Conservation (phyloP, 2,329 filamentous ascomycete genomes). For the Orbilia ellipsospora region DNA sequence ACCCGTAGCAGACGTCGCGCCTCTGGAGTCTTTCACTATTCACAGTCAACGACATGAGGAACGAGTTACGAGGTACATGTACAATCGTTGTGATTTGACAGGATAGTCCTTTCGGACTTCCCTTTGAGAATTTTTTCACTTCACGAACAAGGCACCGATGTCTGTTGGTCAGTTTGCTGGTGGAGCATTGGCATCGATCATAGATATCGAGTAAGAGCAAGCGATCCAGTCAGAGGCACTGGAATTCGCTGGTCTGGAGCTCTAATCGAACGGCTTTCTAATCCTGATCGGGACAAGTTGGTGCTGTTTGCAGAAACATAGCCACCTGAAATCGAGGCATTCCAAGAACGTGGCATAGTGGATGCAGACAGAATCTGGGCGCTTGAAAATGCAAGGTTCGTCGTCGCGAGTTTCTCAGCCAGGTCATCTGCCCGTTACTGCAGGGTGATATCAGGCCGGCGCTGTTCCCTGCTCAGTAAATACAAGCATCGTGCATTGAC, state of each 20-base stretch:
- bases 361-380: conserved; percentile 11
- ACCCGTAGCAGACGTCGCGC: neutral
- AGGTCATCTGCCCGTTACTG: conserved; percentile 39
- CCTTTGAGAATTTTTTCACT: no score
- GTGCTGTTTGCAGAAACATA: conserved; percentile 45
- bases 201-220: conserved; percentile 45
- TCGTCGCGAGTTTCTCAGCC: conserved; percentile 25
- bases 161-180: neutral
- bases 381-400: conserved; percentile 47
- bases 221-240: conserved; percentile 30
- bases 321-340: conserved; percentile 37
- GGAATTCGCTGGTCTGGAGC: conserved; percentile 24
- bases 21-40: no score
- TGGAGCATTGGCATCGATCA: conserved; percentile 52
- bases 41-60: neutral
- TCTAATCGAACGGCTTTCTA: conserved; percentile 32
- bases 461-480: neutral
- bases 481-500: conserved; percentile 1
- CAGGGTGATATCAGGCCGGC: conserved; percentile 1
- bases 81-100: neutral
- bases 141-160: conserved; percentile 37
- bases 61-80: neutral
- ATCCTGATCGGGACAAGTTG: conserved; percentile 25
- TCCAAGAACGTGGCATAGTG: conserved; percentile 21
- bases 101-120: no score